phyloP scores from a whole-genome alignment of 805 yeast species.

The Blastobotrys chiropterorum region DNA sequence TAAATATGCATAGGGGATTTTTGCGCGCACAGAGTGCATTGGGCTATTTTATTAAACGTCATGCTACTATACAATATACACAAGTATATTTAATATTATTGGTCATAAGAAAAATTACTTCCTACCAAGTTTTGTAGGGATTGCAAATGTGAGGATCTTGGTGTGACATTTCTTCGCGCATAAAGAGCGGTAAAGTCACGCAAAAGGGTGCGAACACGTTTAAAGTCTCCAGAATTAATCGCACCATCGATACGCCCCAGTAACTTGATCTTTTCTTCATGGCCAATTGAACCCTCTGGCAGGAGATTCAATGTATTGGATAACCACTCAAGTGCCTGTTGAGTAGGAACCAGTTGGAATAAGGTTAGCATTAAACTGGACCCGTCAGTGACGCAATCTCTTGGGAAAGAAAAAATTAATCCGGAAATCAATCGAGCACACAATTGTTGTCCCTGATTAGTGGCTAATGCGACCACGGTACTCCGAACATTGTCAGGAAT shows the following conservation, averaged over 20 bases:
- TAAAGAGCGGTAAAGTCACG: constrained; percentile 82
- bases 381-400: constrained; percentile 65
- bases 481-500: constrained; percentile 51
- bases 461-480: constrained; percentile 39
- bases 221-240: constrained; percentile 54
- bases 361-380: constrained; percentile 65
- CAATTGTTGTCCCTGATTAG: constrained; percentile 52
- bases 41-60: background rate
- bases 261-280: constrained; percentile 62
- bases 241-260: constrained; percentile 28
- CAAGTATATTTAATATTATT: background rate
- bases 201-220: constrained; percentile 65
- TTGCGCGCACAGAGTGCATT: no score
- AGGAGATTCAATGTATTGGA: constrained; percentile 47
- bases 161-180: constrained; percentile 61
- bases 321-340: constrained; percentile 58
- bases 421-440: constrained; percentile 54
- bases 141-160: constrained; percentile 28
- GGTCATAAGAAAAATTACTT: background rate
- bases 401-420: constrained; percentile 62
- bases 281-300: constrained; percentile 58
- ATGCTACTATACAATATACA: background rate
- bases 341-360: constrained; percentile 38
- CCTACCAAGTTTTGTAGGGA: background rate
- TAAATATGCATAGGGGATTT: background rate